These are phyloP conservation scores for Apostasia shenzhenica DNA, from an alignment of 106 monocot species.

Conservation along the genomic window DNA sequence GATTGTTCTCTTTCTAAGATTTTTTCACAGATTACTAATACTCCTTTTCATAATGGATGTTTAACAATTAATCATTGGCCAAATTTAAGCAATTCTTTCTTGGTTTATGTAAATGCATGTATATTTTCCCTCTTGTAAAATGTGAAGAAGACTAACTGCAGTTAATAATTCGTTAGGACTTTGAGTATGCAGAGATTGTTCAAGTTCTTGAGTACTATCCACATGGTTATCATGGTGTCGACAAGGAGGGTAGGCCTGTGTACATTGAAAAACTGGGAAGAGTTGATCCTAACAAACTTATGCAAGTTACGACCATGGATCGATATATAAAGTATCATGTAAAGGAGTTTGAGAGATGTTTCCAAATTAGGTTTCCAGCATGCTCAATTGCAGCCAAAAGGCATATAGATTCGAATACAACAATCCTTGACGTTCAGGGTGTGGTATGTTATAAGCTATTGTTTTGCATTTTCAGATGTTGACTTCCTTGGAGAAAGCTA, in stretches of 20 bases:
- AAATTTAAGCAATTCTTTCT: too few relatives aligned
- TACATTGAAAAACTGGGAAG: constrained; percentile 77
- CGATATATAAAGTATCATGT: constrained; percentile 75
- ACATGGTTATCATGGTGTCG: constrained; percentile 78
- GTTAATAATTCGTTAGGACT: constrained; percentile 38
- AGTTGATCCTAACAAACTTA: constrained; percentile 61
- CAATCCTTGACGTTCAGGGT: constrained; percentile 81
- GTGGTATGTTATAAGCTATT: constrained; percentile 43
- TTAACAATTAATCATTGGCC: too few relatives aligned
- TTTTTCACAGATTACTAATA: too few relatives aligned
- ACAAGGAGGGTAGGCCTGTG: constrained; percentile 77
- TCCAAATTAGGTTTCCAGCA: constrained; percentile 61
- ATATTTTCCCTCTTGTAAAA: background rate
- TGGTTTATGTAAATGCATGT: too few relatives aligned
- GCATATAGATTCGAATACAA: constrained; percentile 76
- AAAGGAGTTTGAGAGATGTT: constrained; percentile 65
- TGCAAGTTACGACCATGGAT: constrained; percentile 76
- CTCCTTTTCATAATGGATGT: too few relatives aligned
- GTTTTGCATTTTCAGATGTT: background rate
- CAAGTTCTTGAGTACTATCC: constrained; percentile 68
- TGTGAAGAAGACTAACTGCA: background rate
- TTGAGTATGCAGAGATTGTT: constrained; percentile 49
- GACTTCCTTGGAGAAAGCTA: background rate
- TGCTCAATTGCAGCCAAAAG: constrained; percentile 80
- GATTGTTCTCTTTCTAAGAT: background rate